These are phyloP conservation scores for Fonsecaea pedrosoi DNA, from an alignment of 2,329 filamentous ascomycete species.

Conservation along the genomic window DNA sequence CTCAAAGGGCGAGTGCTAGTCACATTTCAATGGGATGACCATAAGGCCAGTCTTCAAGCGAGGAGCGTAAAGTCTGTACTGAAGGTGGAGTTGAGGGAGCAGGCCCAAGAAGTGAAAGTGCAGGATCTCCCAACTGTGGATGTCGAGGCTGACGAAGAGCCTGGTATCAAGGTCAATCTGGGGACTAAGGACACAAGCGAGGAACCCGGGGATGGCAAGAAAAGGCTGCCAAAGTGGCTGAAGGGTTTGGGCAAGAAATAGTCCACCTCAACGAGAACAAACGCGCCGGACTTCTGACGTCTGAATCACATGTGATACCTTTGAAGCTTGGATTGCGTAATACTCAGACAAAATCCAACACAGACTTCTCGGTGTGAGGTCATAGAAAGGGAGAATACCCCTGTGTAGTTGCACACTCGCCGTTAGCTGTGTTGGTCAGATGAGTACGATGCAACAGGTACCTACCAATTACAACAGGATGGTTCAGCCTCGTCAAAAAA, in stretches of 20 bases:
- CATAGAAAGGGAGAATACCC: neutral
- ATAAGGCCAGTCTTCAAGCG: constrained; percentile 63
- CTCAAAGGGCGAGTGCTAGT: constrained; percentile 75
- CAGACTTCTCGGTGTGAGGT: neutral
- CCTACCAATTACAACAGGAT: too few relatives aligned
- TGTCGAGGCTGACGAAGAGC: constrained; percentile 48
- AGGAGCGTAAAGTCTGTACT: constrained; percentile 64
- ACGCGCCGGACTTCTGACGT: neutral
- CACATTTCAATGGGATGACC: constrained; percentile 75
- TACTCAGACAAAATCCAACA: neutral
- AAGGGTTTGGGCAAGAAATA: constrained; percentile 75
- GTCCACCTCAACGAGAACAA: neutral
- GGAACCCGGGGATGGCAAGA: constrained; percentile 45
- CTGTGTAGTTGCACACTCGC: neutral
- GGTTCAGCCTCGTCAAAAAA: neutral
- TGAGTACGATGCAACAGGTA: too few relatives aligned
- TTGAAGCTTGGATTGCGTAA: neutral
- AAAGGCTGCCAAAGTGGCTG: constrained; percentile 71
- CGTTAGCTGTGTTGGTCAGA: too few relatives aligned
- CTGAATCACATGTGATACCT: neutral
- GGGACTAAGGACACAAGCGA: constrained; percentile 48
- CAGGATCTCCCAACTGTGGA: constrained; percentile 59
- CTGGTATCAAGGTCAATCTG: constrained; percentile 40
- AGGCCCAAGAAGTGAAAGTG: constrained; percentile 71
- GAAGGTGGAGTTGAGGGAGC: constrained; percentile 64